Evolutionary conservation across 2,329 filamentous ascomycete genomes (phyloP).

Genomic region (Neofusicoccum cordaticola): DNA sequence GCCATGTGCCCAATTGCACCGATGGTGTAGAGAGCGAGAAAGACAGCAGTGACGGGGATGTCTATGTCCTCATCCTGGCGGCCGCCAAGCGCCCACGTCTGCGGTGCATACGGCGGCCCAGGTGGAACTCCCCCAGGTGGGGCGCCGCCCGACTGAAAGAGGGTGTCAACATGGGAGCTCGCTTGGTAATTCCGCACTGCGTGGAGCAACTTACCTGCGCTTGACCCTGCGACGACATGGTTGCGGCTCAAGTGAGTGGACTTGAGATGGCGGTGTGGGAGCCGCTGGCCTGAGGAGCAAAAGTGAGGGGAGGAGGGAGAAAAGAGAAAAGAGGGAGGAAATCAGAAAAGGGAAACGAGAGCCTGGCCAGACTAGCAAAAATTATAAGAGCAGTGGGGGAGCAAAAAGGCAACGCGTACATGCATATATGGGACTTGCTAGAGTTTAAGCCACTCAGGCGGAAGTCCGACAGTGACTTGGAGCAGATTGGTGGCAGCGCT

Average conservation of each 20-base stretch:
- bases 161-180: not conserved
- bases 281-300: not conserved
- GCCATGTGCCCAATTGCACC: constrained; percentile 42
- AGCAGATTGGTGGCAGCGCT: constrained; percentile 5
- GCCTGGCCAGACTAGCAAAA: not conserved
- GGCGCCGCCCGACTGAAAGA: not conserved
- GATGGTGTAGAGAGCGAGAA: constrained; percentile 41
- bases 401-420: not conserved
- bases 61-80: constrained; percentile 35
- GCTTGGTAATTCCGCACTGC: too few species aligned
- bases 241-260: not conserved
- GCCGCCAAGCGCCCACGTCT: constrained; percentile 37
- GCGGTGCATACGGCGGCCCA: constrained; percentile 29
- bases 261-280: not conserved
- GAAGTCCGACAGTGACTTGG: not conserved
- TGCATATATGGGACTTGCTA: not conserved
- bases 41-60: constrained; percentile 41
- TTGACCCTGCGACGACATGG: constrained; percentile 1
- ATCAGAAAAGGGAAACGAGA: not conserved
- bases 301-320: not conserved
- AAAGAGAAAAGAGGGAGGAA: not conserved
- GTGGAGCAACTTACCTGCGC: not conserved
- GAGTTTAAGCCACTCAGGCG: not conserved
- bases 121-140: not conserved
- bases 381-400: not conserved